Evolutionary conservation across 768 basidiomycete species (phyloP), one percentile per base, ranked within the genome.

Genomic region (Inosperma sp.): DNA sequence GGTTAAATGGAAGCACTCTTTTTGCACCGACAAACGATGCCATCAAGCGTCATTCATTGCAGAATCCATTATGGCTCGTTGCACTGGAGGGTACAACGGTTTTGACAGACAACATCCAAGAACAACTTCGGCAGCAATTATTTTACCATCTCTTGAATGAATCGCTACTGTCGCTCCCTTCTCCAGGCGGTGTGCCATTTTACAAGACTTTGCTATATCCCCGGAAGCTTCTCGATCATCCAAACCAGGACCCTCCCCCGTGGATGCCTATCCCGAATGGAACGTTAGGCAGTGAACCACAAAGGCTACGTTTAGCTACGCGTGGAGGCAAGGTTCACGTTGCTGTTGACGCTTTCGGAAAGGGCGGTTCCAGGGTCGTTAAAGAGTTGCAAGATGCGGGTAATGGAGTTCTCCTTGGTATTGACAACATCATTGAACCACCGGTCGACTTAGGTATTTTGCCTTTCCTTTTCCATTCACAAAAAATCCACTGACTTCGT

Each of bases 1-100:
- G 75, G 57, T 82, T 99, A 57, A 83, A 88, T 52, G 81, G 75
- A 33, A 78, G 78, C 63, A 96, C 96, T 22, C 66, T 99, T 40
- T 98, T 97, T 62, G 96, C 96, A 2, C 96, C 96, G 2, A 96
- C 91, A 16, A 94, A 99, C 69, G 84, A 91, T 52, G 96, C 96
- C 27, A 81, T 94, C 57, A 68, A 79, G 55, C 76, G 73, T 22
- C 74, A 82, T 55, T 58, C 69, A 12, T 25, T 57, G 16, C 48
- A 56, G 3, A 62, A 74, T 44, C 57, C 65, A 31, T 54, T 75
- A n/a, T 76, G 76, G 72, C 56, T 57, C 8, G 57, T 61, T 35
- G 65, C 65, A 7, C 64, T 80, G 21, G 64, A 73, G 16, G 71
- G 73, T 49, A 68, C 75, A 44, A 48, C 59, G 17, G 51, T 65